Percentiles rank a stretch among this genome's conserved stretches.
Conservation (phyloP, 2,329 filamentous ascomycete species). For the Neonectria faginata region DNA sequence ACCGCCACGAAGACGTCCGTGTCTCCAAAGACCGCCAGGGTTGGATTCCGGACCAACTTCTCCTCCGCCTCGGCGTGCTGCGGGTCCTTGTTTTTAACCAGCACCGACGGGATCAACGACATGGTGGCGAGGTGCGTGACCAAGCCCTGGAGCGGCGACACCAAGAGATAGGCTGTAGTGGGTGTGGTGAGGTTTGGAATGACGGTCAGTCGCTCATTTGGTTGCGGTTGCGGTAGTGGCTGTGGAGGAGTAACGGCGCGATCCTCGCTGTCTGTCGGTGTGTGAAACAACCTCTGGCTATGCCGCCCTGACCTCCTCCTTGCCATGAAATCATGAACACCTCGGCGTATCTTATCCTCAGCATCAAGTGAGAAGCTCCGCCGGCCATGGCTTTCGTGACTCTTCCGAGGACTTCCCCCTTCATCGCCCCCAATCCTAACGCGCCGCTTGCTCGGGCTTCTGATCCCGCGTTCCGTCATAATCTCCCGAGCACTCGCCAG, state of each 20-base stretch:
- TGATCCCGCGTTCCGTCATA: conserved; percentile 44
- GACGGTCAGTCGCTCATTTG: conserved; percentile 46
- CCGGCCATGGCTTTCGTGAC: conserved; percentile 50
- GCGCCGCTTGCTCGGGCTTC: conserved; percentile 49
- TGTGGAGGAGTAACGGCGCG: conserved; percentile 27
- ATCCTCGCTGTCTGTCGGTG: conserved; percentile 12
- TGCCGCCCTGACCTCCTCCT: conserved; percentile 50
- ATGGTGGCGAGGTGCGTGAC: conserved; percentile 73
- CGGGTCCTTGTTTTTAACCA: conserved; percentile 40
- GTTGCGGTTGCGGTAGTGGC: conserved; percentile 4
- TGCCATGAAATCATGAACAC: conserved; percentile 61
- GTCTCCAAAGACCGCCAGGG: conserved; percentile 80
- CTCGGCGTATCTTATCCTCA: conserved; percentile 61
- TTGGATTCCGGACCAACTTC: conserved; percentile 69
- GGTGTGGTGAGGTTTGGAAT: conserved; percentile 53
- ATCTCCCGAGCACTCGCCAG: conserved; percentile 53
- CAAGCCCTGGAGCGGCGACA: conserved; percentile 74
- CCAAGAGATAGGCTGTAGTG: conserved; percentile 68
- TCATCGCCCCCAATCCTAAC: conserved; percentile 65
- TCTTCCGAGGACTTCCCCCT: conserved; percentile 54
- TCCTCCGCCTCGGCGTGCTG: conserved; percentile 56
- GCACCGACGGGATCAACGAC: conserved; percentile 59
- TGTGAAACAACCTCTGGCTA: conserved; percentile 32
- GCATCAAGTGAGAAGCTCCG: conserved; percentile 57
- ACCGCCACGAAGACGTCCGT: conserved; percentile 78